phyloP scores from a whole-genome alignment of 2,329 filamentous ascomycete species.

The Fusarium sp. region DNA sequence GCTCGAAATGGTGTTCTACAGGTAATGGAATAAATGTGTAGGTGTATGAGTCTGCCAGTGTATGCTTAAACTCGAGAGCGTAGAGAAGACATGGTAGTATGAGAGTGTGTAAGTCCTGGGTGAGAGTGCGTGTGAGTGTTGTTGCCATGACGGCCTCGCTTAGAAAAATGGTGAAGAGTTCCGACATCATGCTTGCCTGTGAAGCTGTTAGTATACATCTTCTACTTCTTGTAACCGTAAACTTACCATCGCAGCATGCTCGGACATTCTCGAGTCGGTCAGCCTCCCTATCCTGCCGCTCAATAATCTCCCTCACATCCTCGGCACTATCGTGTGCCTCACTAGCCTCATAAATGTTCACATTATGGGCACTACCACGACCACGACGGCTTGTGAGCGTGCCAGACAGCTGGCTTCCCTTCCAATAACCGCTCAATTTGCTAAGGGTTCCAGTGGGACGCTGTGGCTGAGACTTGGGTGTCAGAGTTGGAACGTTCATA shows the following conservation, averaged over 20 bases:
- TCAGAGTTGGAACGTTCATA: slow-evolving; percentile 68
- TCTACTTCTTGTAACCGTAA: background rate
- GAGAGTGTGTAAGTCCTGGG: slow-evolving; percentile 52
- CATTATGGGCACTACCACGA: slow-evolving; percentile 60
- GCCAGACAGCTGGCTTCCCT: slow-evolving; percentile 59
- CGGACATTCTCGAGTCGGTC: slow-evolving; percentile 93
- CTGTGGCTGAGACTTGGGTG: slow-evolving; percentile 59
- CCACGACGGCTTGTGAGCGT: slow-evolving; percentile 67
- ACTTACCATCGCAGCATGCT: slow-evolving; percentile 95
- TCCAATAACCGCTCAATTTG: slow-evolving; percentile 72
- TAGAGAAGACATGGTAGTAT: slow-evolving; percentile 53
- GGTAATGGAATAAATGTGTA: slow-evolving; percentile 9
- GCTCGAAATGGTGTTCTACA: slow-evolving; percentile 11
- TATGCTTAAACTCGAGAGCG: slow-evolving; percentile 52
- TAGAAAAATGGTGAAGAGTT: slow-evolving; percentile 63
- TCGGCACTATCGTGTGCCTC: slow-evolving; percentile 83
- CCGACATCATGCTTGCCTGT: slow-evolving; percentile 81
- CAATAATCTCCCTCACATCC: slow-evolving; percentile 83
- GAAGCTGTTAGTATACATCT: slow-evolving; percentile 35
- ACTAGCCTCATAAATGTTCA: slow-evolving; percentile 69
- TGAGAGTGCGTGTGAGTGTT: slow-evolving; percentile 53
- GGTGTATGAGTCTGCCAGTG: slow-evolving; percentile 7
- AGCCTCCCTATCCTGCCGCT: slow-evolving; percentile 79
- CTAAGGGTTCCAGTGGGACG: slow-evolving; percentile 63
- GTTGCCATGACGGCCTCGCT: slow-evolving; percentile 58